Evolutionary conservation across 2,329 filamentous ascomycete genomes (phyloP), one percentile per base, ranked within the genome.

Genomic region (Penicillium oxalicum): DNA sequence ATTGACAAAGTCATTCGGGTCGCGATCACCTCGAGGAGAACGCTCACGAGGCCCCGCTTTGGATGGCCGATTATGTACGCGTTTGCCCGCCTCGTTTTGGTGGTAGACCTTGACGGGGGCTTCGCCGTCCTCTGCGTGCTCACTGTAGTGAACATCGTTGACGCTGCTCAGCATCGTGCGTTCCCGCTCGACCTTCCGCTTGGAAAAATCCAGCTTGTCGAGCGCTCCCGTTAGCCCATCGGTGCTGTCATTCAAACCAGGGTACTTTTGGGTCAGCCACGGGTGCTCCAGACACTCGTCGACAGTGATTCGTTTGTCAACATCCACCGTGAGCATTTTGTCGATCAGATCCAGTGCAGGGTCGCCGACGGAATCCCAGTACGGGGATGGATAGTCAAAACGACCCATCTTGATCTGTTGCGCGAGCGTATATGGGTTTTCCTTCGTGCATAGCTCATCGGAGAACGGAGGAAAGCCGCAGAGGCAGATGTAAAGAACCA

Each of bases 381-480:
- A 97, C 0, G 93, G 93, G 1, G 89, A 94, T 0, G 93, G 91
- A 63, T 96, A 98, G 68, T 96, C 88, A 64, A 95, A 98, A 18
- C 83, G 80, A 12, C 88, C 93, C 68, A 81, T 80, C 68, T 87
- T 91, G 71, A 95, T 97, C 72, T 97, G 91, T 59, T 95, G 86
- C 1, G 86, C 87, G 39, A 97, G 76, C 0, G 80, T 88, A 65
- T 88, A 96, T 2, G 93, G 93, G 57, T 91, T 93, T 39, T 95
- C 84, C 33, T 72, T 72, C 1, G 83, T 84, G 70, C 84, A 88
- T 0, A 97, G 81, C 70, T 98, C 93, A 61, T 98, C 93, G 0
- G 89, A 95, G 71, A 98, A 98, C 0, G 93, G 93, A 4, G 91
- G 93, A 63, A 97, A 97, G 33, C 93, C 93, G 65, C 93, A 97